Evolutionary conservation across 2,329 filamentous ascomycete genomes (phyloP).

Genomic region (Mycosphaerella arachidis): DNA sequence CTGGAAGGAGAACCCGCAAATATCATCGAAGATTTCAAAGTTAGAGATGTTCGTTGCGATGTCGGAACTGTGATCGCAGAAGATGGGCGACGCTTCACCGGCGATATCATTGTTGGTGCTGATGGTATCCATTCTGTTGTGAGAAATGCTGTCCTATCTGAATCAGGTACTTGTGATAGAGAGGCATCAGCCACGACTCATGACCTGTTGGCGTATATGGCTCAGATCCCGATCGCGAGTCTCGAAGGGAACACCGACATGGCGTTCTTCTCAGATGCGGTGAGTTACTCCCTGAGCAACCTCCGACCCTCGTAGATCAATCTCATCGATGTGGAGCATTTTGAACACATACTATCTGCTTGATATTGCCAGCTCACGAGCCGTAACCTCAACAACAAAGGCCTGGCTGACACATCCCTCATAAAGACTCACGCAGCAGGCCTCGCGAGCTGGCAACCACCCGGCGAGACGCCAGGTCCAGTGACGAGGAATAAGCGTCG

Average conservation of each 20-base stretch:
- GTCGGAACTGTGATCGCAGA: not conserved
- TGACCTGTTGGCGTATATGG: constrained; percentile 14
- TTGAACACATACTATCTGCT: too few relatives aligned
- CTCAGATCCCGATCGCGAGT: constrained; percentile 3
- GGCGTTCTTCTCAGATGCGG: constrained; percentile 3
- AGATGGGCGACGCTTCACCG: constrained; percentile 3
- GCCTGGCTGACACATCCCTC: not conserved
- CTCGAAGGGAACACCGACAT: constrained; percentile 1
- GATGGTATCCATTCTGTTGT: constrained; percentile 14
- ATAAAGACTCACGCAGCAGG: not conserved
- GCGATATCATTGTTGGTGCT: constrained; percentile 11
- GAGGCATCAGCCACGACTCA: constrained; percentile 9
- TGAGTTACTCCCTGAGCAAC: too few relatives aligned
- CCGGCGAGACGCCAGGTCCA: not conserved
- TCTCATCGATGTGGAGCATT: too few relatives aligned
- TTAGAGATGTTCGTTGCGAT: constrained; percentile 3
- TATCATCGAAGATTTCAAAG: constrained; percentile 2
- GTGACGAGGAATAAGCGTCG: constrained; percentile 1
- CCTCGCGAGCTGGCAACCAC: constrained; percentile 7
- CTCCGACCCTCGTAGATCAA: too few relatives aligned
- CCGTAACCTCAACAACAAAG: too few relatives aligned
- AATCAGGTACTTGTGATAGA: not conserved
- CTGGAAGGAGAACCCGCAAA: constrained; percentile 6
- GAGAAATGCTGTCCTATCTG: constrained; percentile 7
- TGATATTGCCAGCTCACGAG: too few relatives aligned